A percentile compares a stretch with the other conserved stretches of the same genome.
Conservation (phyloP, 371 early-diverging fungal species). For the Catenaria anguillulae region DNA sequence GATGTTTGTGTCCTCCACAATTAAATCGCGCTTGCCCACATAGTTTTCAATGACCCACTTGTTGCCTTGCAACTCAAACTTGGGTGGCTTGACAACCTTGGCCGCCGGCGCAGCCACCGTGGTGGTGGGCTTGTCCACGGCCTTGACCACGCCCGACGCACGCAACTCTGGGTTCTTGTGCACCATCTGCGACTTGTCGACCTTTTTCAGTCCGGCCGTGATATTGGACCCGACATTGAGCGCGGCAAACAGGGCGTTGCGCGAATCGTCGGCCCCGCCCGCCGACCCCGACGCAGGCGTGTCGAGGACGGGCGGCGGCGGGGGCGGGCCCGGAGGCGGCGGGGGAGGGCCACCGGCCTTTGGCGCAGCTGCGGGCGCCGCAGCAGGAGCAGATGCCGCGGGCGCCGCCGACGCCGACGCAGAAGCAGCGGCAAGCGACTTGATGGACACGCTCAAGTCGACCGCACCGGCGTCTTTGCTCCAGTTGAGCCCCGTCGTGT, state of each 20-base stretch:
- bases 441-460: too few relatives aligned
- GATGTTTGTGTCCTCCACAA: constrained; percentile 63
- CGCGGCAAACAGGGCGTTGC: constrained; percentile 57
- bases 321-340: constrained; percentile 49
- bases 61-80: constrained; percentile 65
- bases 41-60: constrained; percentile 87
- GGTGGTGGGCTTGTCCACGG: constrained; percentile 41
- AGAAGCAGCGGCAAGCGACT: too few relatives aligned
- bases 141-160: constrained; percentile 38
- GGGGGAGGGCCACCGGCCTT: constrained; percentile 29
- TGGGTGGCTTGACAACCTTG: constrained; percentile 50
- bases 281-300: not conserved
- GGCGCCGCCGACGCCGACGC: constrained; percentile 17
- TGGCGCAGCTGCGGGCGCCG: constrained; percentile 15
- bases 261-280: constrained; percentile 13
- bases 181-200: constrained; percentile 87
- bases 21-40: constrained; percentile 53
- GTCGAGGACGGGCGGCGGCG: constrained; percentile 33
- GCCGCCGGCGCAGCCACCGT: constrained; percentile 44
- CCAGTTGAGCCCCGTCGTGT: constrained; percentile 84
- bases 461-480: constrained; percentile 46
- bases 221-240: constrained; percentile 65
- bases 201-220: constrained; percentile 76
- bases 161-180: constrained; percentile 89
- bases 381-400: constrained; percentile 9